Percentiles rank a stretch among this genome's conserved stretches.
Evolutionary conservation across 805 yeast genomes (phyloP).

Genomic region (Candida dajiaensis): DNA sequence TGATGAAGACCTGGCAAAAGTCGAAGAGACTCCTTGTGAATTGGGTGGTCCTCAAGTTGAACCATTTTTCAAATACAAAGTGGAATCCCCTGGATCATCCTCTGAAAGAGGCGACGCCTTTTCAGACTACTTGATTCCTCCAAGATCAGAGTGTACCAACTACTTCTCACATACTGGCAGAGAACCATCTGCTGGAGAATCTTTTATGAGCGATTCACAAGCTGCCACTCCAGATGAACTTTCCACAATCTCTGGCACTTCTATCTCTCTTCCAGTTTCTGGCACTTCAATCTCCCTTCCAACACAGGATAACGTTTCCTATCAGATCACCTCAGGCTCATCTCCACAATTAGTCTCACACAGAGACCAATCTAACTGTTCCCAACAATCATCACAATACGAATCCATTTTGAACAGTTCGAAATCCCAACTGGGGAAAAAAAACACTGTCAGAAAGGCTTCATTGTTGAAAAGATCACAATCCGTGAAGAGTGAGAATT

Average conservation of each 20-base stretch:
- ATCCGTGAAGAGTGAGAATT: slow-evolving; percentile 8
- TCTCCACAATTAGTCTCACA: not conserved
- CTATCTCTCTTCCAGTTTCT: not conserved
- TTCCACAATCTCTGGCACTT: not conserved
- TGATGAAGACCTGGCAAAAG: slow-evolving; percentile 16
- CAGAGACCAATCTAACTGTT: not conserved
- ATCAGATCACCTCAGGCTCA: slow-evolving; percentile 20
- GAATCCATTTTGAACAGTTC: not conserved
- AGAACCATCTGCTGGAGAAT: not conserved
- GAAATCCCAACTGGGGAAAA: not conserved
- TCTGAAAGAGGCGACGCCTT: not conserved
- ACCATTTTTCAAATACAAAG: slow-evolving; percentile 15
- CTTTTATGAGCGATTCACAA: not conserved
- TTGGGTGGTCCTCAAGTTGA: slow-evolving; percentile 14
- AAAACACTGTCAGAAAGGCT: not conserved
- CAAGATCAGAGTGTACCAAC: not conserved
- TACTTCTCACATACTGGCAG: not conserved
- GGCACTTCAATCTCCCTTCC: slow-evolving; percentile 9
- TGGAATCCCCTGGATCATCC: not conserved
- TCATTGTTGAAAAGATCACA: not conserved
- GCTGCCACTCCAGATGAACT: not conserved
- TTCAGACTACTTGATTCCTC: not conserved
- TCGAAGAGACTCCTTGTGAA: not conserved
- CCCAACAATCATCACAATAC: slow-evolving; percentile 1
- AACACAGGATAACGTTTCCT: slow-evolving; percentile 19